Conservation (phyloP, 371 early-diverging fungal species). For the Mortierella sp. region DNA sequence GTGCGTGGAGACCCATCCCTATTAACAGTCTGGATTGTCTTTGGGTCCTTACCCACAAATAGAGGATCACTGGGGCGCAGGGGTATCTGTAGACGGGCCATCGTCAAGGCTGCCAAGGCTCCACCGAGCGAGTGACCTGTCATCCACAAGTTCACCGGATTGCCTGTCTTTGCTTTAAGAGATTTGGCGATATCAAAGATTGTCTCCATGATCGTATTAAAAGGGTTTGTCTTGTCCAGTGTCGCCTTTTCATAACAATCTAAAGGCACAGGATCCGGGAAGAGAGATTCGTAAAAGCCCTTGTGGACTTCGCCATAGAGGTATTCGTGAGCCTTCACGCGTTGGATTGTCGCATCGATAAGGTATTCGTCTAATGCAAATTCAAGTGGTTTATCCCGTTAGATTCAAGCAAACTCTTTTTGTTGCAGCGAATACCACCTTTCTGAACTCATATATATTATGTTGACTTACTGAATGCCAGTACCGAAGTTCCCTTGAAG, state of each 20-base stretch:
- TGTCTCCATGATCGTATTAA: conserved; percentile 56
- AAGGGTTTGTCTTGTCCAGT: conserved; percentile 57
- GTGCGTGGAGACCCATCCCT: conserved; percentile 22
- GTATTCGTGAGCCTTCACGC: conserved; percentile 39
- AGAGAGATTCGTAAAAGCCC: conserved; percentile 51
- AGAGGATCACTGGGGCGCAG: conserved; percentile 53
- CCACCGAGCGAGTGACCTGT: conserved; percentile 65
- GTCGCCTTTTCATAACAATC: conserved; percentile 17
- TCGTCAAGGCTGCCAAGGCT: conserved; percentile 58
- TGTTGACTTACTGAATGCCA: conserved; percentile 46
- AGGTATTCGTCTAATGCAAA: conserved; percentile 59
- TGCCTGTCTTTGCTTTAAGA: conserved; percentile 27
- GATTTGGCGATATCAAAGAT: conserved; percentile 51
- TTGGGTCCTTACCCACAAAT: conserved; percentile 9
- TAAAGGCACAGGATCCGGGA: conserved; percentile 41
- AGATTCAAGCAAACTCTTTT: neutral
- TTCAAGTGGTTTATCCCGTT: neutral
- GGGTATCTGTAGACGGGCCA: conserved; percentile 60
- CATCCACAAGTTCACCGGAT: conserved; percentile 62
- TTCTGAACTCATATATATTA: too few species aligned
- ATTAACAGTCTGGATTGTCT: conserved; percentile 6
- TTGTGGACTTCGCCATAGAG: conserved; percentile 53
- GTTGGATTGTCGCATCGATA: conserved; percentile 40
- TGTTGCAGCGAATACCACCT: too few species aligned
- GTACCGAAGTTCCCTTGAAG: conserved; percentile 62